Evolutionary conservation across 768 basidiomycete genomes (phyloP), one percentile per base, ranked within the genome.

Genomic region (Leucocoprinus birnbaumii): DNA sequence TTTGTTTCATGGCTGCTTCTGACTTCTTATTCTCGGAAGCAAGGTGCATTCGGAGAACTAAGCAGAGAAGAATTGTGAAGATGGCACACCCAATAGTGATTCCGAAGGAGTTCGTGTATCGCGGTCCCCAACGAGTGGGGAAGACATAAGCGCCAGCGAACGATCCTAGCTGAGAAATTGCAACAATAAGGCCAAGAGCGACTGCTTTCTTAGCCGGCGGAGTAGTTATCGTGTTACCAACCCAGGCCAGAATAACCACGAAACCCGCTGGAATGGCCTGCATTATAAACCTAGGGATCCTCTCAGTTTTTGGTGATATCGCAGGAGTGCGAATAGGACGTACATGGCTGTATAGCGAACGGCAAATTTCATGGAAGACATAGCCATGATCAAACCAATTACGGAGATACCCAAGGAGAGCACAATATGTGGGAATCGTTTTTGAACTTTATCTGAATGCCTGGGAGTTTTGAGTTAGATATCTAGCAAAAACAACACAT

Each of bases 171-270:
- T 82, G 42, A n/a, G 83, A 80, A 66, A 85, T 84, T 19, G 82
- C 80, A 64, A 86, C 84, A 63, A 86, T 73, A 57, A 83, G 71
- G 14, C 83, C 86, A 55, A 89, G 73, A 14, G 85, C 81, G 24
- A 86, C 82, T 7, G 85, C 82, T 10, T 87, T 80, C 66, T 88
- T 88, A 21, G 84, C 78, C 10, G 85, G 74, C 16, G 88, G 82
- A 13, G 78, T 76, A 11, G 84, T 78, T 70, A 90, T 62, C 11
- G 67, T 64, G 27, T 66, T 60, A 46, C 62, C 61, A 34, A 62
- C 61, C 67, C 66, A 69, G 4, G 62, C 63, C 11, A 66, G 56
- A 22, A 84, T 78, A 45, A 74, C 72, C 62, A 86, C 74, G 65
- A 80, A 83, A 9, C 78, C 81, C 1, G 48, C 60, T 3, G 57